Evolutionary conservation across 345 rosid genomes (phyloP).

Genomic region (Eucalyptus polybractea): DNA sequence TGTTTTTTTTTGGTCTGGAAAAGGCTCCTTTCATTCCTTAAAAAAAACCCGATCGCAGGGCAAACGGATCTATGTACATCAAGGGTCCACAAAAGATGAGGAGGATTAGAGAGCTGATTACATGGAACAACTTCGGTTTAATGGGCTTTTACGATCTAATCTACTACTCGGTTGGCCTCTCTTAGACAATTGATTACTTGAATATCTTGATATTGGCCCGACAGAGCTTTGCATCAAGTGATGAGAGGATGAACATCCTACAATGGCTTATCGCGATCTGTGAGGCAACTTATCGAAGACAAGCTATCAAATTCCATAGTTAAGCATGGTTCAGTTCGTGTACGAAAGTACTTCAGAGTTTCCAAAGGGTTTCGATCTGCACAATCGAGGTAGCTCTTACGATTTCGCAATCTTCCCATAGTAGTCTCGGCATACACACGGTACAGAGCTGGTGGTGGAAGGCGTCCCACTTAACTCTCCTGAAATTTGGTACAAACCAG

Average conservation of each 20-base stretch:
- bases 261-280: background rate
- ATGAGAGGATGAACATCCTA: background rate
- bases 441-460: background rate
- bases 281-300: background rate
- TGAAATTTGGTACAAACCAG: constrained; percentile 32
- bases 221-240: background rate
- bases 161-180: background rate
- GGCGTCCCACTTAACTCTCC: background rate
- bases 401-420: background rate
- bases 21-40: too few species aligned
- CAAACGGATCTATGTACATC: background rate
- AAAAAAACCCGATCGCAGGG: background rate
- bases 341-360: background rate
- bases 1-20: too few species aligned
- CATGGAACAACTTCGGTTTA: background rate
- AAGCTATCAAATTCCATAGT: background rate
- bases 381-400: background rate
- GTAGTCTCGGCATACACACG: background rate
- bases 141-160: background rate
- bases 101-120: background rate
- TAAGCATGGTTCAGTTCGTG: background rate
- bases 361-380: background rate
- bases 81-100: background rate
- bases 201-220: background rate
- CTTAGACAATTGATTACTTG: background rate